These are phyloP conservation scores for Chrysosporium keratinophilum DNA, from an alignment of 2,329 filamentous ascomycete species.

Conservation along the genomic window DNA sequence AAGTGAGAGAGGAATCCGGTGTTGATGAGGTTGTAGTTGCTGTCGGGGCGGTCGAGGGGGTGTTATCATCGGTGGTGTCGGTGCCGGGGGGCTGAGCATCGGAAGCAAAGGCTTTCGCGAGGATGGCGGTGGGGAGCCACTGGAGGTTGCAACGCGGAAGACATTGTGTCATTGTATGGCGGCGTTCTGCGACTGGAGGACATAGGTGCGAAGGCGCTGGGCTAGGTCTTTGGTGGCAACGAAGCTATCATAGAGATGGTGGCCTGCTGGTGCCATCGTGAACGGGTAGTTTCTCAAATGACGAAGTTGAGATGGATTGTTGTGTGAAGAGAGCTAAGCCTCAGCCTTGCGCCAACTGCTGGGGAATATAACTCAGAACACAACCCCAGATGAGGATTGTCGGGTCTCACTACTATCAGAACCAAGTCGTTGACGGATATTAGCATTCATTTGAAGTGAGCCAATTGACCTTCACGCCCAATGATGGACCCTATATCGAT, in stretches of 20 bases:
- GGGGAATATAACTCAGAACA: too few relatives aligned
- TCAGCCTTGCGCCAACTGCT: too few relatives aligned
- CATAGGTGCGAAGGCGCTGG: constrained; percentile 65
- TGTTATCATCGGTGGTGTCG: constrained; percentile 47
- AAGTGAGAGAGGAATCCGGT: constrained; percentile 82
- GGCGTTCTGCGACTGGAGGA: constrained; percentile 69
- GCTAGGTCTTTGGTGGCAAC: constrained; percentile 59
- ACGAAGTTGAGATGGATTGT: too few relatives aligned
- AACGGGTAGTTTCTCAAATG: too few relatives aligned
- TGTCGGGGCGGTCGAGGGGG: constrained; percentile 73
- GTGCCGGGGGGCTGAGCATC: constrained; percentile 14
- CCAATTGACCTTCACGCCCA: too few relatives aligned
- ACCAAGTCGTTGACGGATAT: too few relatives aligned
- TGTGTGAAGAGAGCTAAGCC: too few relatives aligned
- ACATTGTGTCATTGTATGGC: constrained; percentile 67
- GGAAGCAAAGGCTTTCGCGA: constrained; percentile 64
- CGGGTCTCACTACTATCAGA: too few relatives aligned
- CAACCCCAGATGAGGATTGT: background rate
- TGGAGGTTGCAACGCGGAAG: constrained; percentile 89
- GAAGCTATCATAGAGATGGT: constrained; percentile 74
- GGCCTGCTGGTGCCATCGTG: constrained; percentile 24
- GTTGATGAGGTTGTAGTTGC: constrained; percentile 86
- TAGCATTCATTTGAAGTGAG: too few relatives aligned
- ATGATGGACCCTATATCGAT: background rate
- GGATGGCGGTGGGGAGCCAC: constrained; percentile 78